Base-by-base conservation (phyloP, 345 rosid species). In the Bruguiera sexangula region DNA sequence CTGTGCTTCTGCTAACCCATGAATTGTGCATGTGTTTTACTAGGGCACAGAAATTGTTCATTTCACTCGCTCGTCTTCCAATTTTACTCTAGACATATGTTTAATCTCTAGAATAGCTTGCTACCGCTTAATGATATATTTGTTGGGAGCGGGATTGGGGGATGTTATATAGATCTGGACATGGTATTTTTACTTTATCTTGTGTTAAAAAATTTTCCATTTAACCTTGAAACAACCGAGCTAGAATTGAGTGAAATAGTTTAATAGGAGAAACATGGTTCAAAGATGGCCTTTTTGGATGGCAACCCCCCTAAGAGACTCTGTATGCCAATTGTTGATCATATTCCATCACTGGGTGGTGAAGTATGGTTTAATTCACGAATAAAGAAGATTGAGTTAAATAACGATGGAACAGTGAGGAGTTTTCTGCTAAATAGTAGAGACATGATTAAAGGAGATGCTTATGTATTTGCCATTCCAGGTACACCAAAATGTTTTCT, bases 251-350 rank as follows among this genome's bases (percentile, higher is more conserved):
- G n/a, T 46, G 48, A 60, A 22, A 36, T 74, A 18, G 9, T 43
- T 65, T 67, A 62, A 83, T 86, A 93, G 97, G 97, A 91, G 81
- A 94, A 94, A 73, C 87, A 94, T 81, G 98, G 98, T 65, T 94
- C 97, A 19, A 94, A 94, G 82, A 91, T 94, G 93, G 98, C 97
- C 59, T 94, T 94, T 77, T 85, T 94, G 78, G 97, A 94, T 86
- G 97, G 96, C 60, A 94, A 87, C 72, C 98, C 97, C 53, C 96
- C 96, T 0, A 96, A 94, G 83, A 88, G 98, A 76, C 98, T 90
- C 50, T 91, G 97, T 79, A 81, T 79, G 90, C 98, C 98, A 6
- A 75, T 91, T 21, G 91, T 82, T 65, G 83, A 91, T 66, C 96
- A 91, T 79, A 84, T 93, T 69, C 80, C 72, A 22, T 89, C 96